These are phyloP conservation scores for Penicillium fimorum DNA, from an alignment of 495 filamentous ascomycete genomes.

Conservation along the genomic window DNA sequence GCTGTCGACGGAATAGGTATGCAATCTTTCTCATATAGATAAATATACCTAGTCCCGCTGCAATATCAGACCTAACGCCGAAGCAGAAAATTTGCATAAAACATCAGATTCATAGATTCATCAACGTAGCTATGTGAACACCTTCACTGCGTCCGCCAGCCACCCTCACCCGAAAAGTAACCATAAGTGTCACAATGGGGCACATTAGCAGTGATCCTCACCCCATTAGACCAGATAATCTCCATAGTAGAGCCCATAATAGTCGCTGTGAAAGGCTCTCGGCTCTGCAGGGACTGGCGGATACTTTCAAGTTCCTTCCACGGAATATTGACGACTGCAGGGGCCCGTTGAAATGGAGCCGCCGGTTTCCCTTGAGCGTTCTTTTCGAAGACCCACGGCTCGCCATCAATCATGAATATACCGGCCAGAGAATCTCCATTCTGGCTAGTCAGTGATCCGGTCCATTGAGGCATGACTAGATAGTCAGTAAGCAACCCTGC, in stretches of 20 bases:
- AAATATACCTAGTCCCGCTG: neutral
- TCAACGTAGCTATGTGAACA: neutral
- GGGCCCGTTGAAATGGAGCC: slow-evolving; percentile 3
- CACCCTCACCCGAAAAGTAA: slow-evolving; percentile 6
- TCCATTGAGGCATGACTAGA: slow-evolving; percentile 11
- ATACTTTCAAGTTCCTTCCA: slow-evolving; percentile 11
- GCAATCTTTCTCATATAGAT: neutral
- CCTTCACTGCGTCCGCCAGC: slow-evolving; percentile 6
- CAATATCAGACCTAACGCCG: neutral
- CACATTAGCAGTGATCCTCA: slow-evolving; percentile 12
- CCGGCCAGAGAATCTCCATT: slow-evolving; percentile 6
- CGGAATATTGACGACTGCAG: slow-evolving; percentile 11
- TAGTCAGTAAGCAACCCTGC: neutral
- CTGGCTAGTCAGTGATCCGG: slow-evolving; percentile 6
- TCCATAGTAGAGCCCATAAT: slow-evolving; percentile 11
- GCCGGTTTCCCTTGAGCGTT: slow-evolving; percentile 1
- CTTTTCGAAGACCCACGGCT: slow-evolving; percentile 13
- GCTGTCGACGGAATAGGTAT: neutral
- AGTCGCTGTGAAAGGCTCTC: slow-evolving; percentile 10
- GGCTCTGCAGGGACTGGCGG: neutral
- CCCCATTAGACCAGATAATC: slow-evolving; percentile 10
- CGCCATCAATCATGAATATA: slow-evolving; percentile 11
- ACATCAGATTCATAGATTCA: neutral
- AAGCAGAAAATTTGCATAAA: neutral
- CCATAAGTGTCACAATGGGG: slow-evolving; percentile 7